Evolutionary conservation across 2,329 filamentous ascomycete genomes (phyloP).

Genomic region (Calonectria crousiana): DNA sequence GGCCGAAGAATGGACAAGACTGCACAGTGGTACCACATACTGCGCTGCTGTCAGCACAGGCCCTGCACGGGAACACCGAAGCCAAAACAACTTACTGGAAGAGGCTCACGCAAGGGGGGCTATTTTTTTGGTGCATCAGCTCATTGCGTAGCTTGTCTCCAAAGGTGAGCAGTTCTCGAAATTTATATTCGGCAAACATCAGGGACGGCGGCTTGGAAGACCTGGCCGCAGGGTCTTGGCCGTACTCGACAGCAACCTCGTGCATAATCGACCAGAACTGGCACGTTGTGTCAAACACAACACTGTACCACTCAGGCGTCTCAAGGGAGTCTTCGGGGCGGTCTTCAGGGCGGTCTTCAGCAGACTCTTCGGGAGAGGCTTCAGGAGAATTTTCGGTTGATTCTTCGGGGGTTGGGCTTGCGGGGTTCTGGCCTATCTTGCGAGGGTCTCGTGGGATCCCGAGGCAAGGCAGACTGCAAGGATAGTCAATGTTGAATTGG

Average conservation of each 20-base stretch:
- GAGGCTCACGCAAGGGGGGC: conserved; percentile 50
- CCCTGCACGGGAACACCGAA: neutral
- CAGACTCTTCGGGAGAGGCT: neutral
- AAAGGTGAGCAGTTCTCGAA: conserved; percentile 54
- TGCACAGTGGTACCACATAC: conserved; percentile 55
- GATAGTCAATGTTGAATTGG: neutral
- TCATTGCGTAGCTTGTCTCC: conserved; percentile 46
- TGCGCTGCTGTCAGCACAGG: conserved; percentile 28
- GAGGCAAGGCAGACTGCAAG: neutral
- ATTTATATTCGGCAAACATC: conserved; percentile 52
- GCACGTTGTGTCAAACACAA: neutral
- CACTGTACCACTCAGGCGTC: neutral
- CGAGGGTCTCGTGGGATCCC: neutral
- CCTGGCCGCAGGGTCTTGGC: conserved; percentile 26
- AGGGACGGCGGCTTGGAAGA: conserved; percentile 25
- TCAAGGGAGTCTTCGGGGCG: neutral
- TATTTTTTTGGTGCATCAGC: conserved; percentile 42
- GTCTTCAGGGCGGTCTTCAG: neutral
- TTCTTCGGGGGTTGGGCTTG: neutral
- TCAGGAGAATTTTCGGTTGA: neutral
- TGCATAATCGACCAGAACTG: conserved; percentile 54
- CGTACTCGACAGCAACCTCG: conserved; percentile 46
- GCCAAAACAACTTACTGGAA: conserved; percentile 50
- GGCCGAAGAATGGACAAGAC: conserved; percentile 53
- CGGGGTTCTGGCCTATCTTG: neutral